Evolutionary conservation across 2,329 filamentous ascomycete species (phyloP).

Genomic region (Plenodomus biglobosus): DNA sequence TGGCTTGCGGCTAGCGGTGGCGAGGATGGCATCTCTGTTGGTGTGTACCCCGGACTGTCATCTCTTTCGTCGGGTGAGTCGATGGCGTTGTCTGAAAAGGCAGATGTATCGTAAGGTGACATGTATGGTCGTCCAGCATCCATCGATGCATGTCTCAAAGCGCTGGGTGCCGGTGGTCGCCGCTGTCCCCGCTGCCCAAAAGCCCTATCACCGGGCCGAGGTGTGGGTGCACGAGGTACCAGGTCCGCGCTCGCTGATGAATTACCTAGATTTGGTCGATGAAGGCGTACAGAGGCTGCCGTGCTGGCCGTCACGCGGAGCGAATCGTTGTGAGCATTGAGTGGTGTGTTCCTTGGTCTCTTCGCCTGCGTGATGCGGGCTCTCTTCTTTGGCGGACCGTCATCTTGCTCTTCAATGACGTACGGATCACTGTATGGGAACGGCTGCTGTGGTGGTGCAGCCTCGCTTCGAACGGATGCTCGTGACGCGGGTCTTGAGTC

Average conservation of each 20-base stretch:
- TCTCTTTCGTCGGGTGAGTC: slow-evolving; percentile 54
- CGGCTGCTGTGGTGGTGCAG: slow-evolving; percentile 20
- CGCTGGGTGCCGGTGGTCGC: slow-evolving; percentile 48
- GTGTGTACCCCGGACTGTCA: slow-evolving; percentile 58
- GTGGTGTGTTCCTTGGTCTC: slow-evolving; percentile 69
- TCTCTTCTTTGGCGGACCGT: slow-evolving; percentile 70
- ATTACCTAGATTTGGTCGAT: slow-evolving; percentile 67
- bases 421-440: slow-evolving; percentile 24
- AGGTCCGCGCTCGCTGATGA: slow-evolving; percentile 65
- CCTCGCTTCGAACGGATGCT: slow-evolving; percentile 41
- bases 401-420: slow-evolving; percentile 44
- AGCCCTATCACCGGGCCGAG: slow-evolving; percentile 58
- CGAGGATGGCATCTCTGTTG: slow-evolving; percentile 83
- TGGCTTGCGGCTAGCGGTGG: slow-evolving; percentile 70
- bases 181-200: slow-evolving; percentile 33
- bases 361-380: slow-evolving; percentile 75
- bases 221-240: slow-evolving; percentile 74
- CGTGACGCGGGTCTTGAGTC: slow-evolving; percentile 45
- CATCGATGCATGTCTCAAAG: slow-evolving; percentile 64
- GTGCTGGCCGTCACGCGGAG: slow-evolving; percentile 89
- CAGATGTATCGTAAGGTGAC: slow-evolving; percentile 36
- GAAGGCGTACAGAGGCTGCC: slow-evolving; percentile 80
- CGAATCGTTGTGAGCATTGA: slow-evolving; percentile 75
- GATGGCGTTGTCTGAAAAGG: slow-evolving; percentile 47
- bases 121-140: slow-evolving; percentile 39